A percentile compares a stretch with the other conserved stretches of the same genome.
phyloP scores from a whole-genome alignment of 345 rosid genomes.

The Bruguiera parviflora region DNA sequence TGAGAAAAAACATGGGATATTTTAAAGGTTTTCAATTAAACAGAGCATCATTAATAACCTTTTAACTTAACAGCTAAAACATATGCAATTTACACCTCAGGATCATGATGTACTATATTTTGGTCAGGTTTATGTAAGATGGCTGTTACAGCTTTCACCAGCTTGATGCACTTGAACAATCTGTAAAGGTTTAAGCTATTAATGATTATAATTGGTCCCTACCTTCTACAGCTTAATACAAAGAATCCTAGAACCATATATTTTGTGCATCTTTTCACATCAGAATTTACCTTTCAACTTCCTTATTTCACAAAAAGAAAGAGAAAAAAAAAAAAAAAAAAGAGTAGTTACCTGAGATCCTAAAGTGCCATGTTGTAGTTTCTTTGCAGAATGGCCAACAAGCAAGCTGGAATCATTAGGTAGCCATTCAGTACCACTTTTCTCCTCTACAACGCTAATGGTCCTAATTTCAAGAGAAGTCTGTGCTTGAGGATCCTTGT shows the following conservation, averaged over 20 bases:
- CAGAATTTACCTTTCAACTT: not conserved
- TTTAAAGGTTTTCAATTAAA: too few species aligned
- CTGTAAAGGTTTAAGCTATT: constrained; percentile 17
- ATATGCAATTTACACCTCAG: constrained; percentile 33
- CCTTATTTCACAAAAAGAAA: constrained; percentile 1
- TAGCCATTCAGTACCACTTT: constrained; percentile 5
- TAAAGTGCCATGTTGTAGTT: constrained; percentile 19
- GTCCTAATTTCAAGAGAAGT: constrained; percentile 6
- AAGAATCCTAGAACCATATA: not conserved
- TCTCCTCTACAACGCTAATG: constrained; percentile 16
- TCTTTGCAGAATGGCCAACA: constrained; percentile 22
- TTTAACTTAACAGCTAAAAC: not conserved
- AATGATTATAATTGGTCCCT: constrained; percentile 8
- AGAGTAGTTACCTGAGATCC: constrained; percentile 31
- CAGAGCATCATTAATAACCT: too few species aligned
- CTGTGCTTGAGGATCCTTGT: constrained; percentile 23
- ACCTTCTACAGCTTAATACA: constrained; percentile 15
- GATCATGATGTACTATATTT: constrained; percentile 21
- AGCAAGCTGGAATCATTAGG: constrained; percentile 23
- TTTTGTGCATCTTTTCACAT: constrained; percentile 3
- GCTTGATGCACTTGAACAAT: constrained; percentile 23
- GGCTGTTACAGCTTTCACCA: constrained; percentile 17
- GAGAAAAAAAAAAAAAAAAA: not conserved
- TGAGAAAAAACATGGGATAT: too few species aligned
- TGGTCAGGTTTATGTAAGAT: constrained; percentile 14